Base-by-base conservation (phyloP, 306 rosid genomes). In the Glycine soja region DNA sequence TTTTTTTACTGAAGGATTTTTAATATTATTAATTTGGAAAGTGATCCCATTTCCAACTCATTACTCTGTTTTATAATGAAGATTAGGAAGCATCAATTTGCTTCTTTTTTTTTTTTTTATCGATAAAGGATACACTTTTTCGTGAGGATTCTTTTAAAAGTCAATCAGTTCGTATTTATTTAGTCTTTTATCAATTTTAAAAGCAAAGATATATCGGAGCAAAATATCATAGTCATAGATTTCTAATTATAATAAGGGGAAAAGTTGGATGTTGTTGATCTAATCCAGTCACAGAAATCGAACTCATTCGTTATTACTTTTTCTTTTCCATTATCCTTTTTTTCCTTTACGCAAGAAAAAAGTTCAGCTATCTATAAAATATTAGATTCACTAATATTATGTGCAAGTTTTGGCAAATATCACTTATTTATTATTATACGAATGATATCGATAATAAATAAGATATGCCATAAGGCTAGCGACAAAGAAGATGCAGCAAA, bases 1-100 rank as follows among this genome's bases (percentile, higher is more conserved):
- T 24, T 24, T 24, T 86, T 88, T 89, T 62, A 74, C 30, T 59
- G 84, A 86, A 88, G 64, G 47, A 81, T 85, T 76, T 86, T 78
- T 79, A 48, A 43, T 84, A 72, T 81, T 32, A 12, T 24, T 83
- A 64, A 81, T 85, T 74, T 82, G 65, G 76, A 88, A 87, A 86
- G 88, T 57, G 74, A 59, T 48, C 87, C 70, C 83, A 78, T 84
- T 86, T 90, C 85, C 88, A 79, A 69, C 84, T 69, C 88, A 74
- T 84, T 84, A 54, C 79, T 54, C 56, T 77, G 46, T 86, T 80
- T 71, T 79, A 75, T 82, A 73, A 89, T 88, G 83, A 45, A 72
- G 87, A 88, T 88, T 86, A 82, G n/a, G 69, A 80, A 80, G 72
- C 54, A 80, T 72, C 78, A 18, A 50, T 46, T 59, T 59, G 8